Evolutionary conservation across 2,329 filamentous ascomycete genomes (phyloP), one percentile per base, ranked within the genome.

Genomic region (Pseudocercospora musae): DNA sequence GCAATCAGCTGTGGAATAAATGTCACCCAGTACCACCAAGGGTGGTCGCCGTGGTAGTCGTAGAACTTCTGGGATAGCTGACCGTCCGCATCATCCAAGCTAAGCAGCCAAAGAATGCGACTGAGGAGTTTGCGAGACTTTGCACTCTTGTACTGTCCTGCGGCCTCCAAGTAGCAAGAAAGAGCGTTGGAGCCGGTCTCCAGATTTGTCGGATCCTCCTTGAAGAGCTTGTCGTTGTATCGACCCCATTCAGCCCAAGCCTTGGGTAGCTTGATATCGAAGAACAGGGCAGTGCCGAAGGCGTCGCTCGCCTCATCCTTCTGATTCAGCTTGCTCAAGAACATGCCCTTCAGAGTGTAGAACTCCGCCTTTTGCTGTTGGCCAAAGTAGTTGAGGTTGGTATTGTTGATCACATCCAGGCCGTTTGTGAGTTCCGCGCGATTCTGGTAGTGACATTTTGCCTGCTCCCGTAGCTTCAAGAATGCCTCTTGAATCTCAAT

Each of bases 401-500:
- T 99, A 71, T 99, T 99, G 78, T 99, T 99, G 76, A 99, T 99
- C 2, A 99, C 95, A 73, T 99, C 95, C 68, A 99, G 76, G 1
- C 95, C 95, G 73, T 88, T 96, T 58, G 88, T 94, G 58, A 99
- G 85, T 78, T 99, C 95, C 40, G 91, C 89, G 0, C 89, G 88
- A 72, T 98, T 98, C 78, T 98, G 93, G 76, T 98, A 99, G 75
- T 99, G 95, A 70, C 95, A 99, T 75, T 97, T 97, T 48, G 95
- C 95, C 78, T 99, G 95, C 78, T 99, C 96, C n/a, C 96, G 85
- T 57, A 99, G 79, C 79, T 99, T 99, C 65, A 99, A 80, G 83
- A 99, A 99, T 0, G 95, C 95, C 76, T 99, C 95, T 74, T 99
- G 96, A 52, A 99, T 99, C 79, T 99, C 95, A 49, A 99, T 99